Percentiles rank a stretch among this genome's conserved stretches.
These are phyloP conservation scores for Penicillium herquei DNA, from an alignment of 495 filamentous ascomycete genomes.

Conservation along the genomic window DNA sequence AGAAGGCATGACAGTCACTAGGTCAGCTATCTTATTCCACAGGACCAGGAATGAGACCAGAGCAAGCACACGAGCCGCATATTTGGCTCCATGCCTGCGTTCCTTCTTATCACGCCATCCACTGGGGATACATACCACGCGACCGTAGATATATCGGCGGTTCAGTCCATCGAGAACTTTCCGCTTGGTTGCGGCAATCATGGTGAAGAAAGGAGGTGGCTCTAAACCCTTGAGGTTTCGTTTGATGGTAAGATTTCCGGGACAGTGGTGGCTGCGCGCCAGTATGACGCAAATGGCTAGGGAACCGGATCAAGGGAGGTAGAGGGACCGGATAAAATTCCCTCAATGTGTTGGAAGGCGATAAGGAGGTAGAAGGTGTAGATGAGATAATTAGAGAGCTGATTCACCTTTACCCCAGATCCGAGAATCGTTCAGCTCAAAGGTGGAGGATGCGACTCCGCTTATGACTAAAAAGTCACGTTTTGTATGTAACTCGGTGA, in stretches of 20 bases:
- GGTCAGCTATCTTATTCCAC: constrained; percentile 10
- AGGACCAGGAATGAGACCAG: background rate
- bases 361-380: background rate
- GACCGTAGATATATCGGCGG: constrained; percentile 75
- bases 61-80: background rate
- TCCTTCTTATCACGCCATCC: background rate
- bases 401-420: constrained; percentile 10
- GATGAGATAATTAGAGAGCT: background rate
- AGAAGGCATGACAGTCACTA: constrained; percentile 2
- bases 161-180: constrained; percentile 68
- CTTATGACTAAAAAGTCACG: constrained; percentile 9
- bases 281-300: constrained; percentile 43
- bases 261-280: constrained; percentile 22
- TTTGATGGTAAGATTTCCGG: constrained; percentile 26
- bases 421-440: background rate
- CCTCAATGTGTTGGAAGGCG: background rate
- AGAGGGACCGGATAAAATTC: background rate
- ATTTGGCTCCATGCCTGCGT: background rate
- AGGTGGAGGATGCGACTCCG: constrained; percentile 13
- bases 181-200: constrained; percentile 52
- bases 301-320: background rate
- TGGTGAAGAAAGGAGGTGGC: constrained; percentile 21
- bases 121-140: constrained; percentile 56
- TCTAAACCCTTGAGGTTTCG: constrained; percentile 11
- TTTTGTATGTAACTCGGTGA: constrained; percentile 1